Percentiles rank a stretch among this genome's conserved stretches.
These are phyloP conservation scores for Yamadazyma diospyri DNA, from an alignment of 1,139 yeast genomes.

Conservation along the genomic window DNA sequence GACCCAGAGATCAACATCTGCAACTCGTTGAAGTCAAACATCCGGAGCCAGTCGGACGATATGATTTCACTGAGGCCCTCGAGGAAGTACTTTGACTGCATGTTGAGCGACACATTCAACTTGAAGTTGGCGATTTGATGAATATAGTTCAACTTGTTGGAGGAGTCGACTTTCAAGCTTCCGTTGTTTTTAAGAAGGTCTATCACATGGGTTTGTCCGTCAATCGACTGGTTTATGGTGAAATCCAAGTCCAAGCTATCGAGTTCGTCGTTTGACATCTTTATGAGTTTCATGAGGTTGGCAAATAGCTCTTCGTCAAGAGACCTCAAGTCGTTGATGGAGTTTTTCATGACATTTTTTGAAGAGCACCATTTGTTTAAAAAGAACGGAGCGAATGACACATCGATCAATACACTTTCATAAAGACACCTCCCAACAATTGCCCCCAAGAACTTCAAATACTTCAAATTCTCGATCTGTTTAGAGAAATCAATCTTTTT, in stretches of 20 bases:
- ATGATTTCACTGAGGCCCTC: conserved; percentile 70
- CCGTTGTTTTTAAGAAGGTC: conserved; percentile 52
- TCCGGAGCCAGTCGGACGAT: conserved; percentile 68
- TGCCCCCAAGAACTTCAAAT: conserved; percentile 67
- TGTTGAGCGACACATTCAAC: conserved; percentile 57
- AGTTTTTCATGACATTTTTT: conserved; percentile 37
- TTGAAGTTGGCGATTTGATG: conserved; percentile 79
- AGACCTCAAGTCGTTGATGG: conserved; percentile 75
- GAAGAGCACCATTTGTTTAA: conserved; percentile 62
- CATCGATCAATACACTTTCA: conserved; percentile 76
- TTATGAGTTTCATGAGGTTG: conserved; percentile 60
- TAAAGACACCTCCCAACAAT: conserved; percentile 88
- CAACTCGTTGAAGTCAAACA: conserved; percentile 81
- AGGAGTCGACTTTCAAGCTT: conserved; percentile 49
- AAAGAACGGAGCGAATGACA: conserved; percentile 85
- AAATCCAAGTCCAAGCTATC: conserved; percentile 61
- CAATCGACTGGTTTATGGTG: conserved; percentile 49
- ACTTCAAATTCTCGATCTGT: conserved; percentile 32
- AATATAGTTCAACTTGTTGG: conserved; percentile 69
- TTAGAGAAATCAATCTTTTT: conserved; percentile 24
- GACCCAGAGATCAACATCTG: conserved; percentile 89
- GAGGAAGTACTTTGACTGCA: conserved; percentile 63
- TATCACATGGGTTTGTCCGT: conserved; percentile 36
- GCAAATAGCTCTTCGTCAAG: conserved; percentile 67
- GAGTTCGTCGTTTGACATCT: conserved; percentile 56